Evolutionary conservation across 768 basidiomycete species (phyloP), one percentile per base, ranked within the genome.

Genomic region (Naganishia friedmannii): DNA sequence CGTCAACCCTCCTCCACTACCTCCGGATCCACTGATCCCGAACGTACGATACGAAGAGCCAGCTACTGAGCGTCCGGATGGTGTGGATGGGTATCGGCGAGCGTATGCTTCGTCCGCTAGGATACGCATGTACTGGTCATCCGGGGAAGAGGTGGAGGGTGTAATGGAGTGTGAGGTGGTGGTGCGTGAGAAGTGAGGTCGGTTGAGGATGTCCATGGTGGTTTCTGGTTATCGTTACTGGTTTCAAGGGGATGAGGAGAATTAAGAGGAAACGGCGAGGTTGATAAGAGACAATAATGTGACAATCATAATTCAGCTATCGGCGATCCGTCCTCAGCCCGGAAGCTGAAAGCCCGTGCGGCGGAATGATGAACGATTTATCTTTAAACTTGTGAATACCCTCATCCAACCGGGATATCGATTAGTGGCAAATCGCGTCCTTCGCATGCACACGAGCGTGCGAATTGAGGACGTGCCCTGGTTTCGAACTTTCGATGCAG

Each of bases 401-500:
- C 8, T 4, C 57, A 60, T 60, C 57, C 34, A 23, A n/a, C 7
- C 37, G 57, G 57, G 57, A 60, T 60, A 60, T 60, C 57, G 57
- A 60, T 60, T 60, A 60, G 57, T 60, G 57, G 57, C 42, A 60
- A 60, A 60, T 60, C 57, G 57, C 57, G n/a, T 60, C 57, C 57
- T 60, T 60, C 57, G 57, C 57, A 60, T 60, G 21, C 39, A 54
- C 29, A 17, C 29, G 34, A 60, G 13, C 15, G n/a, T 60, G 57
- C 57, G 34, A 60, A 37, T 37, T 37, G 23, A 60, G 57, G 57
- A 60, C n/a, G 57, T 39, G 57, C 57, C 57, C 57, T 60, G 57
- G 57, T 60, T 60, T 60, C 57, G 57, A 60, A n/a, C n/a, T n/a
- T n/a, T n/a, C n/a, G n/a, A n/a, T n/a, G n/a, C n/a, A n/a, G n/a